Base-by-base conservation (phyloP, 306 rosid genomes). In the Cucurbita argyrosperma region DNA sequence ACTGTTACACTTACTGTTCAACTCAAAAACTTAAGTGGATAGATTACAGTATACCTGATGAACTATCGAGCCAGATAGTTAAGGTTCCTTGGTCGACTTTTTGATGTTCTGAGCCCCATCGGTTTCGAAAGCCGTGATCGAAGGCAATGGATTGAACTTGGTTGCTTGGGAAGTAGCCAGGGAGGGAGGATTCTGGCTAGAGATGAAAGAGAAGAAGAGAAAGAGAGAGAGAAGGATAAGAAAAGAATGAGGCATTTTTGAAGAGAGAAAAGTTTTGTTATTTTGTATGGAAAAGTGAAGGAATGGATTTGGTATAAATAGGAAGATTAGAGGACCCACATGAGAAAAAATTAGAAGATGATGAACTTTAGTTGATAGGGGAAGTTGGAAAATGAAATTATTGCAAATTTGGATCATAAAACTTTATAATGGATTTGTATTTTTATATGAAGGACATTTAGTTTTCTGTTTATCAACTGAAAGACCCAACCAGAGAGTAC, bases 31-130 rank as follows among this genome's bases (percentile, higher is more conserved):
- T 61, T 35, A 37, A 61, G 12, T 0, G 15, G 12, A 37, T 37
- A 37, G 46, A 46, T 61, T 61, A 61, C 4, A 7, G 3, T 30
- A 39, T 73, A 89, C 99, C 99, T 74, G 97, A 81, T 72, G 5
- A 46, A 52, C 72, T 47, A 78, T 94, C 97, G 53, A 94, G 97
- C 96, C 90, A 91, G 72, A 94, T 76, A 26, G 86, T 83, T 76
- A 94, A 26, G 10, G 84, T 10, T 72, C 74, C 84, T 21, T 87
- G 90, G 78, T 88, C 96, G 43, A 79, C 9, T 67, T 38, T 89
- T 70, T 91, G 96, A 75, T 94, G 97, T 74, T 87, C 79, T 72
- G 89, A 82, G 79, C 99, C 99, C 99, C 99, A 88, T 0, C 80
- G 89, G 79, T 85, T 89, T 79, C 83, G 76, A 64, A 79, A 91